Evolutionary conservation across 2,329 filamentous ascomycete genomes (phyloP).

Genomic region (Metarhizium sp.): DNA sequence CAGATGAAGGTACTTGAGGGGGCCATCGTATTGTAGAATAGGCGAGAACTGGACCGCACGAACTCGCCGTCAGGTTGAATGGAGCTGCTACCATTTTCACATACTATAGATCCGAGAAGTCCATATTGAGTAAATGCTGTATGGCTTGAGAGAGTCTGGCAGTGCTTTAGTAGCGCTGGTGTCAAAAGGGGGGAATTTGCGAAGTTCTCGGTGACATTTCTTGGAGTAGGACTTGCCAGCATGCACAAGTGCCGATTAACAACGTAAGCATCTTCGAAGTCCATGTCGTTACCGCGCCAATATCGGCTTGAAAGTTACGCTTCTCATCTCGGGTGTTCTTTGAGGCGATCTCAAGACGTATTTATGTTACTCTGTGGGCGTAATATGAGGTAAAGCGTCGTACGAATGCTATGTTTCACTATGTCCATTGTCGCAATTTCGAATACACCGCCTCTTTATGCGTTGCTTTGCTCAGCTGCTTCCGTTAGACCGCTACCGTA

Average conservation of each 20-base stretch:
- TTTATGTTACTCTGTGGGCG: too few species aligned
- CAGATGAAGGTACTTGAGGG: slow-evolving; percentile 54
- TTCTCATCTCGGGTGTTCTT: too few species aligned
- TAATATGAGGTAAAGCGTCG: too few species aligned
- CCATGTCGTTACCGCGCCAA: background rate
- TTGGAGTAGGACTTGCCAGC: background rate
- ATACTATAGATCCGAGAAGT: background rate
- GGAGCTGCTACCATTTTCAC: background rate
- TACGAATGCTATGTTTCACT: too few species aligned
- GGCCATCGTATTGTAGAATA: slow-evolving; percentile 34
- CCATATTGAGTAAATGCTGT: slow-evolving; percentile 7
- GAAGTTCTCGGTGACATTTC: background rate
- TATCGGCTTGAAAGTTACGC: background rate
- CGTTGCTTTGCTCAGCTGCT: too few species aligned
- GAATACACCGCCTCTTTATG: too few species aligned
- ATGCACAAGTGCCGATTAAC: background rate
- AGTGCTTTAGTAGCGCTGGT: background rate
- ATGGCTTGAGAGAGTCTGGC: background rate
- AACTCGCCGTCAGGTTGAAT: background rate
- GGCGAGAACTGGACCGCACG: background rate
- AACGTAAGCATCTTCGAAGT: background rate
- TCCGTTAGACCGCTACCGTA: too few species aligned
- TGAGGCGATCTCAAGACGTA: too few species aligned
- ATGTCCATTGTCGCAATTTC: too few species aligned
- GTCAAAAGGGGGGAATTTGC: background rate